These are phyloP conservation scores for Rhipidocladum racemiflorum DNA, from an alignment of 176 grass and related monocot genomes.

Conservation along the genomic window DNA sequence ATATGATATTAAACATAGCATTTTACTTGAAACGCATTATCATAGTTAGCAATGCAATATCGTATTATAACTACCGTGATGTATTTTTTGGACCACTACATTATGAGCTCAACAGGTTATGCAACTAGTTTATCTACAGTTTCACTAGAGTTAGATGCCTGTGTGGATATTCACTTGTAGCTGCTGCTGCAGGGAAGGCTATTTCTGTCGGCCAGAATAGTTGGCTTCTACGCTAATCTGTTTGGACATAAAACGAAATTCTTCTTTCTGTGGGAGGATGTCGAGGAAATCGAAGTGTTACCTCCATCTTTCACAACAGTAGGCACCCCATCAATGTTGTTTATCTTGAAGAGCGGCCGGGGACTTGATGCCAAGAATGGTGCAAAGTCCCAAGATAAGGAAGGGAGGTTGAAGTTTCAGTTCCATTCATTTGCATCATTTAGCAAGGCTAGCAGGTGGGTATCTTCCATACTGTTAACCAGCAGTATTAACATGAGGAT, in stretches of 20 bases:
- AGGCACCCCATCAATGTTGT: constrained; percentile 54
- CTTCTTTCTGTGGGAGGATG: constrained; percentile 88
- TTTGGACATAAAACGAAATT: constrained; percentile 95
- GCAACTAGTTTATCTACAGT: neutral
- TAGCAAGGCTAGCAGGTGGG: constrained; percentile 60
- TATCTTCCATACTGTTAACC: neutral
- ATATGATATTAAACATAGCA: neutral
- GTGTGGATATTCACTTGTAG: neutral
- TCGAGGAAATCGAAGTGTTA: constrained; percentile 66
- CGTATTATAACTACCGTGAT: neutral
- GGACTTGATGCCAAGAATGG: constrained; percentile 67
- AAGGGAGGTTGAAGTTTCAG: constrained; percentile 84
- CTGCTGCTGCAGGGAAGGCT: constrained; percentile 59
- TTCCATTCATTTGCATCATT: constrained; percentile 92
- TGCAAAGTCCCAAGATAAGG: constrained; percentile 69
- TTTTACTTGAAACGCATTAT: neutral
- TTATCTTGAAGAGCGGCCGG: constrained; percentile 60
- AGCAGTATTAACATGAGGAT: neutral
- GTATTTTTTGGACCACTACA: neutral
- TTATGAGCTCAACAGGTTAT: neutral
- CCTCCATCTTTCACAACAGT: constrained; percentile 66
- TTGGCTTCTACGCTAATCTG: constrained; percentile 83
- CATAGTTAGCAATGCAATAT: neutral
- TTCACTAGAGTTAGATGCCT: neutral
- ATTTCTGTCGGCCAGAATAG: constrained; percentile 73